These are phyloP conservation scores for Ampelocalamus luodianensis DNA, from an alignment of 176 grass and related monocot species.

Conservation along the genomic window DNA sequence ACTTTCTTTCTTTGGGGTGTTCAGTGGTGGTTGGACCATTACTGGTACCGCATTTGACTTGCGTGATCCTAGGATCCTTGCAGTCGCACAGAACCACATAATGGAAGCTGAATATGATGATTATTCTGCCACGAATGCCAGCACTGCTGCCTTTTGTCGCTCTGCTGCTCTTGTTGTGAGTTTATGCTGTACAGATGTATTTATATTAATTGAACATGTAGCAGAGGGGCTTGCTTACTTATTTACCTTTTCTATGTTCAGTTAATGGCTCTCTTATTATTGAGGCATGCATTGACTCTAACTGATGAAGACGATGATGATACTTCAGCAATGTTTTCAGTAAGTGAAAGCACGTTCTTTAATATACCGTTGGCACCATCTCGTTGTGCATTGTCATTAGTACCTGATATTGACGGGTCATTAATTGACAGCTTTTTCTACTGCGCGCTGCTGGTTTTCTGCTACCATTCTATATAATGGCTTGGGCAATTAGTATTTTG, in stretches of 20 bases:
- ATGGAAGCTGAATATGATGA: slow-evolving; percentile 93
- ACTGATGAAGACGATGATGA: slow-evolving; percentile 88
- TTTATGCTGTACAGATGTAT: slow-evolving; percentile 19
- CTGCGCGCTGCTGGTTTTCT: slow-evolving; percentile 83
- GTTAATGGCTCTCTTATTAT: slow-evolving; percentile 87
- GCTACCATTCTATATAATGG: slow-evolving; percentile 92
- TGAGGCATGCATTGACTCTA: slow-evolving; percentile 84
- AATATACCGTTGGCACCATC: background rate
- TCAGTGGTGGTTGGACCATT: slow-evolving; percentile 72
- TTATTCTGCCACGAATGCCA: slow-evolving; percentile 76
- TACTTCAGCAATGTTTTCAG: slow-evolving; percentile 83
- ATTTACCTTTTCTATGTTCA: slow-evolving; percentile 43
- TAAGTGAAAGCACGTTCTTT: slow-evolving; percentile 51
- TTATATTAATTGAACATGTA: slow-evolving; percentile 35
- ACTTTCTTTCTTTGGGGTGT: slow-evolving; percentile 34
- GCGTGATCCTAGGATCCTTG: slow-evolving; percentile 73
- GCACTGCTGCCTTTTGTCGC: slow-evolving; percentile 74
- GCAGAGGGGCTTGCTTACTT: slow-evolving; percentile 38
- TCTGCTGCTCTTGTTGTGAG: slow-evolving; percentile 91
- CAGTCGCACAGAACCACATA: slow-evolving; percentile 72
- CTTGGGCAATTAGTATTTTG: slow-evolving; percentile 88
- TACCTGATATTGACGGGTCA: slow-evolving; percentile 33
- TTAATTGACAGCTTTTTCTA: slow-evolving; percentile 75
- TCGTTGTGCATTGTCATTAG: background rate
- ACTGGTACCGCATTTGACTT: slow-evolving; percentile 63